phyloP scores from a whole-genome alignment of 495 filamentous ascomycete genomes.

The Penicillium ucsense region DNA sequence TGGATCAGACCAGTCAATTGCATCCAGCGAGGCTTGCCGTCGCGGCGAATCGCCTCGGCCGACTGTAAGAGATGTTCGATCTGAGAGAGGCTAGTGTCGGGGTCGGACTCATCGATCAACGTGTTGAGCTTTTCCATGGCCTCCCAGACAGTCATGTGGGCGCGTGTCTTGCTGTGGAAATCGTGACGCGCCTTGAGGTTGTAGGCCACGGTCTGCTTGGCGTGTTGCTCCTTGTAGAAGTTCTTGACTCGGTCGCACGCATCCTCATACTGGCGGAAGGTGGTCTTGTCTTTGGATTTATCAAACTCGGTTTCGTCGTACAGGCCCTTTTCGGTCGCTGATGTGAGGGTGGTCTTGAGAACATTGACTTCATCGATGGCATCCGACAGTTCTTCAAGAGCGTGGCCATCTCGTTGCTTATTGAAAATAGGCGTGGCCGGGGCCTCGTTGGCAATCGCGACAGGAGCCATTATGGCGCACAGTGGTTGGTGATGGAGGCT shows the following conservation, averaged over 20 bases:
- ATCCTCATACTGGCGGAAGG: constrained; percentile 70
- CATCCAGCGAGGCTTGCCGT: constrained; percentile 90
- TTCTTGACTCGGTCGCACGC: constrained; percentile 70
- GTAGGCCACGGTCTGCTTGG: constrained; percentile 76
- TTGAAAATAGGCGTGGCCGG: constrained; percentile 16
- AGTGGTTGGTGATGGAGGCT: not conserved
- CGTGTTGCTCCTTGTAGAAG: constrained; percentile 79
- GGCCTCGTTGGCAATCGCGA: constrained; percentile 17
- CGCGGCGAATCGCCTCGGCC: constrained; percentile 77
- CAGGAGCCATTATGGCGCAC: constrained; percentile 22
- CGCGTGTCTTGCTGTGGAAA: constrained; percentile 58
- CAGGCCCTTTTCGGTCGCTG: constrained; percentile 38
- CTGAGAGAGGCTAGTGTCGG: constrained; percentile 75
- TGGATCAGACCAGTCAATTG: constrained; percentile 83
- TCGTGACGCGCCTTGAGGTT: constrained; percentile 64
- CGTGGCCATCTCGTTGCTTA: constrained; percentile 49
- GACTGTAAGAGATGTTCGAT: constrained; percentile 82
- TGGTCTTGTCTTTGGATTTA: constrained; percentile 66
- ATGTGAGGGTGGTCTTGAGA: constrained; percentile 47
- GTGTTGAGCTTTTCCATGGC: constrained; percentile 87
- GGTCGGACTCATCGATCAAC: constrained; percentile 79
- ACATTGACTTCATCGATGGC: constrained; percentile 74
- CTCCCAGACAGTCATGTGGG: constrained; percentile 76
- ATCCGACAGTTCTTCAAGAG: constrained; percentile 74
- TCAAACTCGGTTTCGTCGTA: constrained; percentile 61